Percentiles rank a stretch among this genome's conserved stretches.
Conservation (phyloP, 164 flowering plant genomes). For the Berberis vulgaris region DNA sequence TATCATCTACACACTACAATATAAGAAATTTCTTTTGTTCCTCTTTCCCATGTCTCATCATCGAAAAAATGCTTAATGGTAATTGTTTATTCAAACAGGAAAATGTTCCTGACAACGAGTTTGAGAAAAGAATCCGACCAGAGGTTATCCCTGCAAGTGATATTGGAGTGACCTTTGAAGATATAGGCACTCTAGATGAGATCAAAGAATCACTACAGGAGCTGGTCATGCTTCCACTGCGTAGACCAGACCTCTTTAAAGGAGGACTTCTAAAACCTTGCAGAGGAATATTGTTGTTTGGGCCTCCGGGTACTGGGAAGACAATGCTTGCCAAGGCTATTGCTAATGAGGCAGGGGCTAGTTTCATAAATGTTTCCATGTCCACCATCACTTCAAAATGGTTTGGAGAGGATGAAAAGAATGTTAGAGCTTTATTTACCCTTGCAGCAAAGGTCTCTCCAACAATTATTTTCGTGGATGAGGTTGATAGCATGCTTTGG, state of each 20-base stretch:
- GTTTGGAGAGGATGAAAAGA: slow-evolving; percentile 99
- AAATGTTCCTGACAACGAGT: slow-evolving; percentile 81
- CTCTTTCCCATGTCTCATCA: no score
- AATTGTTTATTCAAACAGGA: slow-evolving; percentile 30
- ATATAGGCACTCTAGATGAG: slow-evolving; percentile 86
- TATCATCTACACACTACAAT: no score
- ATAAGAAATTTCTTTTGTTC: no score
- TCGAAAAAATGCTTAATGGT: neutral
- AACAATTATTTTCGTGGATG: slow-evolving; percentile 90
- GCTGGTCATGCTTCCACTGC: slow-evolving; percentile 90
- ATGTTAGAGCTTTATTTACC: slow-evolving; percentile 84
- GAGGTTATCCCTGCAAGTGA: slow-evolving; percentile 88
- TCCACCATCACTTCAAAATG: slow-evolving; percentile 95
- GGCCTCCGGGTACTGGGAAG: slow-evolving; percentile 98
- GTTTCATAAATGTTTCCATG: slow-evolving; percentile 97
- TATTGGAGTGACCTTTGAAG: slow-evolving; percentile 74
- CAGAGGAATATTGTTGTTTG: slow-evolving; percentile 84
- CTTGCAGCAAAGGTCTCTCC: slow-evolving; percentile 94
- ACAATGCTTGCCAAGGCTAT: slow-evolving; percentile 98
- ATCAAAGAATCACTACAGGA: slow-evolving; percentile 95
- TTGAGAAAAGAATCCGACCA: slow-evolving; percentile 92
- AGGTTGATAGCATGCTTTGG: slow-evolving; percentile 98
- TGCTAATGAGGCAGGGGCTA: slow-evolving; percentile 94
- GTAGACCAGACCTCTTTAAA: slow-evolving; percentile 85
- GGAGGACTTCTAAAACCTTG: slow-evolving; percentile 96